phyloP scores from a whole-genome alignment of 2,329 filamentous ascomycete species.

The Akanthomyces uredinophilus region DNA sequence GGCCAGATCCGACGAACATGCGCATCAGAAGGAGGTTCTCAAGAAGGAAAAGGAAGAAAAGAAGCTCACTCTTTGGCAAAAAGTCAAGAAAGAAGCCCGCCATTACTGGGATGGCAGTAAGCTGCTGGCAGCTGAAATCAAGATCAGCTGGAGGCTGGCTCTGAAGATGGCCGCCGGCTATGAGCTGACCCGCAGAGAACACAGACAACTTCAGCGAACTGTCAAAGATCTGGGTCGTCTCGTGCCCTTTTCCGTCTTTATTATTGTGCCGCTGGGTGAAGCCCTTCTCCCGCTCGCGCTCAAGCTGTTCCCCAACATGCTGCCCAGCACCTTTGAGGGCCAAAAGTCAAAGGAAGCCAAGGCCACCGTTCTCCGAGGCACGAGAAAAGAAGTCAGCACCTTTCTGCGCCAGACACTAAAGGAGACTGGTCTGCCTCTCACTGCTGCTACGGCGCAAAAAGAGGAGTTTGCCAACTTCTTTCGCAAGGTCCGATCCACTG shows the following conservation, averaged over 20 bases:
- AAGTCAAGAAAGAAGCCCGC: constrained; percentile 86
- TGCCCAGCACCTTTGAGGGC: constrained; percentile 94
- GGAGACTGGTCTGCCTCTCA: constrained; percentile 90
- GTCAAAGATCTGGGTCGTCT: constrained; percentile 89
- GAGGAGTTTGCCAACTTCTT: constrained; percentile 97
- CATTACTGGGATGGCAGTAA: constrained; percentile 99
- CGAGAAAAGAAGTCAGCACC: constrained; percentile 85
- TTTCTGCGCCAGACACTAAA: constrained; percentile 85
- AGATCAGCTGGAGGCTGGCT: constrained; percentile 84
- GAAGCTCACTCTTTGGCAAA: constrained; percentile 84
- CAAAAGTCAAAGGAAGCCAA: constrained; percentile 89
- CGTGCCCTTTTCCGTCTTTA: constrained; percentile 93
- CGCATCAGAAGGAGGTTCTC: constrained; percentile 54
- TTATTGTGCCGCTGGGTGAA: constrained; percentile 95
- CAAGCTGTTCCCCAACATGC: constrained; percentile 92
- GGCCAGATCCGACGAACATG: constrained; percentile 55
- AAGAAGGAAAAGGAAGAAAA: constrained; percentile 64
- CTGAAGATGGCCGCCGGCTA: constrained; percentile 98
- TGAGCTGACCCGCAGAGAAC: constrained; percentile 88
- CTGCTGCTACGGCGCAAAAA: constrained; percentile 74
- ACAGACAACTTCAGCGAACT: constrained; percentile 86
- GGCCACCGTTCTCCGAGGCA: constrained; percentile 72
- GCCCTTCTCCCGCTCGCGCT: constrained; percentile 85
- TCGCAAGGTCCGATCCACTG: constrained; percentile 88
- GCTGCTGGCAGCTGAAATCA: constrained; percentile 84